Conservation (phyloP, 2,329 filamentous ascomycete genomes). For the Pezicula carpinea region DNA sequence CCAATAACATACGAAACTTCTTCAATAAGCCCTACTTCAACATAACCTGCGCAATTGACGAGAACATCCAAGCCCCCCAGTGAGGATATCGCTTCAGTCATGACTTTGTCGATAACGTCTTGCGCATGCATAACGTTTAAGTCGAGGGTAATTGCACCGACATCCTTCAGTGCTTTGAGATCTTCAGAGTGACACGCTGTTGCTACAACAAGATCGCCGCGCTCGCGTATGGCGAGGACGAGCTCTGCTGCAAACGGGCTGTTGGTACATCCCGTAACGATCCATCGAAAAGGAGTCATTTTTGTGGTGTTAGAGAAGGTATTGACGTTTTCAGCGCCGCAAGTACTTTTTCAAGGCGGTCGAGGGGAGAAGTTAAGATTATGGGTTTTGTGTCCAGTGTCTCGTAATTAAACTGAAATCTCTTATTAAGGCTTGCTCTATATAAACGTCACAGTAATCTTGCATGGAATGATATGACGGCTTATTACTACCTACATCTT, state of each 20-base stretch:
- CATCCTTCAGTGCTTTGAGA: conserved; percentile 33
- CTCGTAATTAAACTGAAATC: no score
- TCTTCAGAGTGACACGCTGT: background rate
- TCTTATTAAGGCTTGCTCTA: no score
- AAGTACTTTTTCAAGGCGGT: no score
- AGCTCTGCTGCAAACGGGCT: conserved; percentile 2
- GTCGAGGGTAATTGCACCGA: conserved; percentile 36
- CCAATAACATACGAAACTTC: background rate
- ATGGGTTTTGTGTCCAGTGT: no score
- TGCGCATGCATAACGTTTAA: conserved; percentile 42
- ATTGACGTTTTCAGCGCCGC: no score
- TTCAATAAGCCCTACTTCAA: conserved; percentile 21
- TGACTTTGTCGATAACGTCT: conserved; percentile 29
- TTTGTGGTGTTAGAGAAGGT: conserved; percentile 2
- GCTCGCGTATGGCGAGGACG: background rate
- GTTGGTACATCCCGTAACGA: conserved; percentile 3
- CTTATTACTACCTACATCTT: no score
- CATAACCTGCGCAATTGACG: conserved; percentile 28
- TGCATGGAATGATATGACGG: no score
- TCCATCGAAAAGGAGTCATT: conserved; percentile 5
- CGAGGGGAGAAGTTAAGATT: no score
- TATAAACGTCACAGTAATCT: no score
- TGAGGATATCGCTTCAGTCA: conserved; percentile 27
- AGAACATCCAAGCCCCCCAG: conserved; percentile 26
- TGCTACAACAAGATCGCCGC: conserved; percentile 4